Evolutionary conservation across 805 yeast species (phyloP).

Genomic region (Phaffomyces antillensis): DNA sequence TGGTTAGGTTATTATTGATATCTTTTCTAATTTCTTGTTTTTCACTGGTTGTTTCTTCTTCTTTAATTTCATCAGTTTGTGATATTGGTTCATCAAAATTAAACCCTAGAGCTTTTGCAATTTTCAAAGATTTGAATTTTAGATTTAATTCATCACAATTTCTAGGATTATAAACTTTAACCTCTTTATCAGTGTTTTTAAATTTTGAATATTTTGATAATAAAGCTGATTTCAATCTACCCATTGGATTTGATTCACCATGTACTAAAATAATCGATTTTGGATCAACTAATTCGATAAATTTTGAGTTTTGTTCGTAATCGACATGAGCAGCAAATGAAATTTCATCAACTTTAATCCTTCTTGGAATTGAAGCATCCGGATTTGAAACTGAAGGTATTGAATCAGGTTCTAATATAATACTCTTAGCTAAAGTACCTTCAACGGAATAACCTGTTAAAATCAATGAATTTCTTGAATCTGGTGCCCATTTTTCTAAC

Average conservation of each 20-base stretch:
- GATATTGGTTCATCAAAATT: constrained; percentile 28
- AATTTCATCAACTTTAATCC: constrained; percentile 83
- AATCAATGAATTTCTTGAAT: constrained; percentile 78
- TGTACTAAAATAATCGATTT: constrained; percentile 85
- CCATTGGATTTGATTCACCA: constrained; percentile 99
- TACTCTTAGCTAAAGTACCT: constrained; percentile 93
- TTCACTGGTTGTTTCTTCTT: neutral
- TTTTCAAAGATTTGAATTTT: constrained; percentile 73
- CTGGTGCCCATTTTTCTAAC: constrained; percentile 96
- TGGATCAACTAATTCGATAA: constrained; percentile 84
- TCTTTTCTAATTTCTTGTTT: neutral
- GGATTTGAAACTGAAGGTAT: constrained; percentile 80
- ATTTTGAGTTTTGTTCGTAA: constrained; percentile 85
- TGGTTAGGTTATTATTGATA: constrained; percentile 15
- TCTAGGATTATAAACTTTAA: constrained; percentile 85
- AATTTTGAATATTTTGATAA: constrained; percentile 76
- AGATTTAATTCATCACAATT: constrained; percentile 77
- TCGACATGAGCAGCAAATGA: constrained; percentile 99
- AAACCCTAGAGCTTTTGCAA: constrained; percentile 69
- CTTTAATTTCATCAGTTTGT: constrained; percentile 23
- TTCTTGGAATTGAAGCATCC: constrained; percentile 77
- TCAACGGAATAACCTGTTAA: constrained; percentile 97
- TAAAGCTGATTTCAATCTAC: constrained; percentile 87
- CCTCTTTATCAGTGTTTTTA: constrained; percentile 83
- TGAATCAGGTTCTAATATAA: constrained; percentile 84